These are phyloP conservation scores for Endothia cerciana DNA, from an alignment of 2,329 filamentous ascomycete genomes.

Conservation along the genomic window DNA sequence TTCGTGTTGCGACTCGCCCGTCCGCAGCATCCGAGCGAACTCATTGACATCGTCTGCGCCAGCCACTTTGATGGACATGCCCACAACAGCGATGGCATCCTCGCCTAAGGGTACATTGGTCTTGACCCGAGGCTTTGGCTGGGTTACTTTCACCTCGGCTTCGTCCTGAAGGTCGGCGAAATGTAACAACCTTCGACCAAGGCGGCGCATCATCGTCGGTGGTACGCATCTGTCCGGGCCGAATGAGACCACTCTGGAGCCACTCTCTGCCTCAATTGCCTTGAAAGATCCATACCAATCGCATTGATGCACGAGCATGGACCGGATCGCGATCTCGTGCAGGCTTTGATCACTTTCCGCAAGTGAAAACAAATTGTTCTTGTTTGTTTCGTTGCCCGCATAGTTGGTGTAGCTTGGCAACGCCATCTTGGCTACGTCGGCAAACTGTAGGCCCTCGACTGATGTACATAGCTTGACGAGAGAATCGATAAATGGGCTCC, in stretches of 20 bases:
- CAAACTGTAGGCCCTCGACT: slow-evolving; percentile 37
- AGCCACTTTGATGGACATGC: slow-evolving; percentile 41
- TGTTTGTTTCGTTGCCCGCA: too few species aligned
- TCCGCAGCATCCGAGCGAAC: slow-evolving; percentile 29
- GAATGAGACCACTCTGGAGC: too few species aligned
- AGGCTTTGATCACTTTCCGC: too few species aligned
- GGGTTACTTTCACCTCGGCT: too few species aligned
- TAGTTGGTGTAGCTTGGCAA: slow-evolving; percentile 33
- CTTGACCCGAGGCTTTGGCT: background rate
- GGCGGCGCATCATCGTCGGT: slow-evolving; percentile 35
- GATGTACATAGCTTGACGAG: slow-evolving; percentile 36
- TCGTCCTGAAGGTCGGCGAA: too few species aligned
- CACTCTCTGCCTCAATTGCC: too few species aligned
- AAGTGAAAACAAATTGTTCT: too few species aligned
- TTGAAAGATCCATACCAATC: too few species aligned
- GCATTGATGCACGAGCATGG: too few species aligned
- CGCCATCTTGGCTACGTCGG: slow-evolving; percentile 36
- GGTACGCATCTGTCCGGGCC: slow-evolving; percentile 42
- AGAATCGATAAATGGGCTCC: slow-evolving; percentile 21
- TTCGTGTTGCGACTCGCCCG: slow-evolving; percentile 21
- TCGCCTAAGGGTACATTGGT: background rate
- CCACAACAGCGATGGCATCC: slow-evolving; percentile 43
- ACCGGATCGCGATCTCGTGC: too few species aligned
- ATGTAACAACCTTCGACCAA: slow-evolving; percentile 33
- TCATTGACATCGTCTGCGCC: slow-evolving; percentile 32